Evolutionary conservation across 139 green algal genomes (phyloP).

Genomic region (Tetraselmis striata): DNA sequence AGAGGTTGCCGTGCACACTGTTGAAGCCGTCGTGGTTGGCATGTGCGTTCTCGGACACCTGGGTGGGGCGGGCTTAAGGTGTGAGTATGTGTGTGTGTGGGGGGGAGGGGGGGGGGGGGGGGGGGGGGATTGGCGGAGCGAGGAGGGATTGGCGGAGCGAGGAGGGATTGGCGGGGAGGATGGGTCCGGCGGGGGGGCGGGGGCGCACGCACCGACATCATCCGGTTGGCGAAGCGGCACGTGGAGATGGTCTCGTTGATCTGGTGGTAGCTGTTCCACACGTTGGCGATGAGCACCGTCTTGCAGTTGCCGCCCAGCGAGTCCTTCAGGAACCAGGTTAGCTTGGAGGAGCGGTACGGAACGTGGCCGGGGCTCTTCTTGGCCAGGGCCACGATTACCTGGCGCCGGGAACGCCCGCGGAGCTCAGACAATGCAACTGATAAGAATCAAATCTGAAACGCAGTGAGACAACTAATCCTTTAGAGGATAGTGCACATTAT

Average conservation of each 20-base stretch:
- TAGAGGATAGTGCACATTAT: background rate
- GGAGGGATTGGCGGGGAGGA: too few relatives aligned
- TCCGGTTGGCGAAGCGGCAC: constrained; percentile 65
- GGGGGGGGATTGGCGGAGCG: too few relatives aligned
- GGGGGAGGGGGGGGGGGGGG: too few relatives aligned
- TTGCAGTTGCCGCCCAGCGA: constrained; percentile 42
- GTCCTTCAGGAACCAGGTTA: constrained; percentile 20
- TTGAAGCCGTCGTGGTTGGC: constrained; percentile 15
- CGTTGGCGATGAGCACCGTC: constrained; percentile 34
- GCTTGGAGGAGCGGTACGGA: constrained; percentile 12
- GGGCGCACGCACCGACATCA: constrained; percentile 42
- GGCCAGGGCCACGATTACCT: constrained; percentile 22
- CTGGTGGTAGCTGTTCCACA: constrained; percentile 32
- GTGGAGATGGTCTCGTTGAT: constrained; percentile 66
- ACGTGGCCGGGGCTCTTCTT: constrained; percentile 23
- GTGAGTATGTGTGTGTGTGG: too few relatives aligned
- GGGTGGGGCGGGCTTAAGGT: background rate
- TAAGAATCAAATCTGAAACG: too few relatives aligned
- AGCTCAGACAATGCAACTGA: background rate
- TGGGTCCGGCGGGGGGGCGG: too few relatives aligned
- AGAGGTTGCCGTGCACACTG: constrained; percentile 24
- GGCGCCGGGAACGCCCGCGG: too few relatives aligned
- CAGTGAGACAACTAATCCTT: background rate
- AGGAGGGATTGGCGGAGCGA: too few relatives aligned
- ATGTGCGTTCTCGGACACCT: constrained; percentile 18